Percentiles rank a stretch among this genome's conserved stretches.
Conservation (phyloP, 2,329 filamentous ascomycete species). For the Claviceps sp. region DNA sequence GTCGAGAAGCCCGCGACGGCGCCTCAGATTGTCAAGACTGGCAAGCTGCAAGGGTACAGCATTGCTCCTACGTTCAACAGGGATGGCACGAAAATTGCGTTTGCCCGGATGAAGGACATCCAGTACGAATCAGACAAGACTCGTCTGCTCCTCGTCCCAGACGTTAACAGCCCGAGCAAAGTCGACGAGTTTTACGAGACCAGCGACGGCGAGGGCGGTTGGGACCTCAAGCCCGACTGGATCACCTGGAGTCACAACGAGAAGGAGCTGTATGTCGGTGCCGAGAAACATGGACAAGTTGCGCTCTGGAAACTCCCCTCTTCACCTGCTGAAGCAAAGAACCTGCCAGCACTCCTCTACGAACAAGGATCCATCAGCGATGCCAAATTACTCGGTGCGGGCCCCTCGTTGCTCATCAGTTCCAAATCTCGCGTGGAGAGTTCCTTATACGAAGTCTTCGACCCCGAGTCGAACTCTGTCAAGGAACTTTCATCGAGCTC, state of each 20-base stretch:
- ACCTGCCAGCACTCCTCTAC: conserved; percentile 36
- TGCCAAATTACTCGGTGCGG: conserved; percentile 36
- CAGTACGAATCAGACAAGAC: conserved; percentile 70
- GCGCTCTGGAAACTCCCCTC: conserved; percentile 50
- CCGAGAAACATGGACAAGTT: conserved; percentile 53
- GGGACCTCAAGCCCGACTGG: conserved; percentile 44
- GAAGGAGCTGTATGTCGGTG: conserved; percentile 55
- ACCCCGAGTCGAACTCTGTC: conserved; percentile 25
- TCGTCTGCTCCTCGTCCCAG: conserved; percentile 49
- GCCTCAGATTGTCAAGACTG: conserved; percentile 35
- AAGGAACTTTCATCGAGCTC: conserved; percentile 48
- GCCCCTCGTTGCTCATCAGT: conserved; percentile 44
- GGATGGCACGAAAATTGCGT: conserved; percentile 56
- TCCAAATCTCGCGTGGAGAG: conserved; percentile 60
- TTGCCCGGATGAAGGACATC: conserved; percentile 62
- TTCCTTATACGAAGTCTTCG: conserved; percentile 51
- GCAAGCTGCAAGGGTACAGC: conserved; percentile 49
- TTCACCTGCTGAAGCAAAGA: conserved; percentile 32
- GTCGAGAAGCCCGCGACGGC: conserved; percentile 37
- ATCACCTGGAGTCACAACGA: conserved; percentile 46
- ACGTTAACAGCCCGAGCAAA: conserved; percentile 42
- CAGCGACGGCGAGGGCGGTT: conserved; percentile 46
- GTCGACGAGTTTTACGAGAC: conserved; percentile 50
- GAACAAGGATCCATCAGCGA: conserved; percentile 40
- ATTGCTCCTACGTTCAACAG: conserved; percentile 59